Evolutionary conservation across 208 protist genomes (phyloP).

Genomic region (Trypanosoma mega): DNA sequence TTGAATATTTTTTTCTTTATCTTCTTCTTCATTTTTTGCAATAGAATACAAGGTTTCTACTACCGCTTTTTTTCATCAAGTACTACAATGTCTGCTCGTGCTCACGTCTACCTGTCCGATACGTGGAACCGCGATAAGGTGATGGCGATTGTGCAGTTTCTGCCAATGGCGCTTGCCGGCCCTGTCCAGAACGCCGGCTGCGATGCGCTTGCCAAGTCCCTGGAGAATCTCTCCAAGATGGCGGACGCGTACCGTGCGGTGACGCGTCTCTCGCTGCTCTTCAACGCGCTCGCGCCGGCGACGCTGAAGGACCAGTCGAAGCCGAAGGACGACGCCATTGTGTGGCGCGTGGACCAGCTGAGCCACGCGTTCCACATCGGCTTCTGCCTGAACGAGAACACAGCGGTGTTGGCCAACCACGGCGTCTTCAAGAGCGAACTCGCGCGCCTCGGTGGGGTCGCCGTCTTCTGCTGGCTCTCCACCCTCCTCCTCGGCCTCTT

Average conservation of each 20-base stretch:
- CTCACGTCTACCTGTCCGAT: constrained; percentile 56
- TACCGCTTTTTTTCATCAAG: constrained; percentile 16
- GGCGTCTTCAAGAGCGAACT: constrained; percentile 54
- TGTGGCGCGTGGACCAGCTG: constrained; percentile 65
- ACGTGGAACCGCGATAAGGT: constrained; percentile 88
- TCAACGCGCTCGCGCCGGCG: constrained; percentile 61
- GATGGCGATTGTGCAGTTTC: constrained; percentile 88
- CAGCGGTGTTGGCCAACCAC: constrained; percentile 65
- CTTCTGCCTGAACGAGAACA: constrained; percentile 85
- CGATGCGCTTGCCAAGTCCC: constrained; percentile 57
- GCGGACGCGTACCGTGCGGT: constrained; percentile 84
- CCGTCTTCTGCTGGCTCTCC: constrained; percentile 87
- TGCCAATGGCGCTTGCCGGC: constrained; percentile 66
- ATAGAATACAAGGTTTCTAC: not conserved
- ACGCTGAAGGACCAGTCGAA: constrained; percentile 59
- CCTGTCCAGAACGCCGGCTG: constrained; percentile 51
- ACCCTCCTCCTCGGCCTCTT: constrained; percentile 67
- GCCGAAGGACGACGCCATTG: constrained; percentile 51
- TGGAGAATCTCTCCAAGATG: constrained; percentile 73
- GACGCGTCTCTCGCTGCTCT: constrained; percentile 79
- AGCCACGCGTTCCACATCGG: constrained; percentile 81
- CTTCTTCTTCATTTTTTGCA: constrained; percentile 10
- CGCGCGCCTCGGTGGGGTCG: constrained; percentile 66
- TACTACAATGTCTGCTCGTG: constrained; percentile 7
- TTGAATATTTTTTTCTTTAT: constrained; percentile 29